Conservation (phyloP, 306 rosid species). For the Quercus cerris region DNA sequence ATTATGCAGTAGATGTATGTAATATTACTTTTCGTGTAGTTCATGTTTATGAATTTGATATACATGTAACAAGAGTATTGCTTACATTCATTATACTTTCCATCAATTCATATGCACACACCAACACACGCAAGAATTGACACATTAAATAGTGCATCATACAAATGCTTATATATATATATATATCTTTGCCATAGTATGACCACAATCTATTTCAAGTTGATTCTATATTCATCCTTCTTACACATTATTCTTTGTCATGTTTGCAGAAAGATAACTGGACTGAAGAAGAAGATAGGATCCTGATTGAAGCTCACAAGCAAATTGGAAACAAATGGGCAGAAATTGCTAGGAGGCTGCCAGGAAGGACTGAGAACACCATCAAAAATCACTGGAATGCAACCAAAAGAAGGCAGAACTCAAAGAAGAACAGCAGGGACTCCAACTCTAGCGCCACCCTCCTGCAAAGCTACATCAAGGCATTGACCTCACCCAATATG, state of each 20-base stretch:
- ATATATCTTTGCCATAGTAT: no score
- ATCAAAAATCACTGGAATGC: constrained; percentile 85
- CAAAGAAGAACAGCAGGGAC: constrained; percentile 33
- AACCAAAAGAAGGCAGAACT: constrained; percentile 47
- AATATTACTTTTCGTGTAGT: no score
- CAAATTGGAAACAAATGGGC: constrained; percentile 73
- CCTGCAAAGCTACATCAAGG: constrained; percentile 53
- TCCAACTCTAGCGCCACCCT: background rate
- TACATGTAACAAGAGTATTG: no score
- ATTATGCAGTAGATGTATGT: no score
- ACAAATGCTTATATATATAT: no score
- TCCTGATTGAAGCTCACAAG: constrained; percentile 56
- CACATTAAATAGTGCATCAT: no score
- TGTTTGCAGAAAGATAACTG: constrained; percentile 65
- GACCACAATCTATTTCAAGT: no score
- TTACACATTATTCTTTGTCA: background rate
- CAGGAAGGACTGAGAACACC: constrained; percentile 62
- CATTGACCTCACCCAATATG: background rate
- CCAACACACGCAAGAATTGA: no score
- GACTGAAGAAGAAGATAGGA: constrained; percentile 64
- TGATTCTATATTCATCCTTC: background rate
- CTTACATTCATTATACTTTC: no score
- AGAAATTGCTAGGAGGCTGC: constrained; percentile 59
- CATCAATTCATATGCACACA: no score
- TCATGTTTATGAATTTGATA: no score